These are phyloP conservation scores for Phytophthora pini DNA, from an alignment of 352 stramenopile genomes.

Conservation along the genomic window DNA sequence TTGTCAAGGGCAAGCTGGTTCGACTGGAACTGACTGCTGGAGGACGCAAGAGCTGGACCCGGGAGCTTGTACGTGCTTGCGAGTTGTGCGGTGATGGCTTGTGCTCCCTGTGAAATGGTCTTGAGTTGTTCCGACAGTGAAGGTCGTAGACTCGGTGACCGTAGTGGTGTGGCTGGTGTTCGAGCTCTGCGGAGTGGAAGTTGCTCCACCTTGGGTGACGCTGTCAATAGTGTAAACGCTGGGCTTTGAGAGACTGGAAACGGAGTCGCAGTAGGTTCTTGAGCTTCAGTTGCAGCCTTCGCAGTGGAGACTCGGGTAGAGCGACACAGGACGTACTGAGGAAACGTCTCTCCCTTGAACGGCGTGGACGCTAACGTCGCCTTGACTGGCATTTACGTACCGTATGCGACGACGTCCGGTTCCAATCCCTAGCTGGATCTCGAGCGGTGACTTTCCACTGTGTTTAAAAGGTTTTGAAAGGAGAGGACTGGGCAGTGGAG, in stretches of 20 bases:
- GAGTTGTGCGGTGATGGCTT: constrained; percentile 62
- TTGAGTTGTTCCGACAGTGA: constrained; percentile 74
- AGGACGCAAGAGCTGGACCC: constrained; percentile 1
- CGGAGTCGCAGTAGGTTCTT: background rate
- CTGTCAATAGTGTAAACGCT: constrained; percentile 12
- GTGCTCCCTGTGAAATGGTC: constrained; percentile 53
- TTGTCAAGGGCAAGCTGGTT: constrained; percentile 6
- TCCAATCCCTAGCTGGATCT: constrained; percentile 18
- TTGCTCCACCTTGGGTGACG: constrained; percentile 10
- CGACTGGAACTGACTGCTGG: background rate
- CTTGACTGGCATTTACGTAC: constrained; percentile 24
- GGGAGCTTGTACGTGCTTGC: constrained; percentile 50
- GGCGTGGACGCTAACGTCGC: constrained; percentile 22
- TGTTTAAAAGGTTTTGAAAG: background rate
- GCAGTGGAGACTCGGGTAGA: constrained; percentile 14
- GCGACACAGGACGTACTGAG: constrained; percentile 58
- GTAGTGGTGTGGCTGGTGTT: constrained; percentile 7
- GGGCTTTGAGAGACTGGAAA: background rate
- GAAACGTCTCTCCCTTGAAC: constrained; percentile 77
- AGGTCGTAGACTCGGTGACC: constrained; percentile 33
- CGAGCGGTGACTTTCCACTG: constrained; percentile 25
- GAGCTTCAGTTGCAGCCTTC: background rate
- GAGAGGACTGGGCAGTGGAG: background rate
- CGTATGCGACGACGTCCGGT: constrained; percentile 9
- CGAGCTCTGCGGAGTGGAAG: constrained; percentile 12